phyloP scores from a whole-genome alignment of 176 grass and related monocot genomes.

The Juncus inflexus region DNA sequence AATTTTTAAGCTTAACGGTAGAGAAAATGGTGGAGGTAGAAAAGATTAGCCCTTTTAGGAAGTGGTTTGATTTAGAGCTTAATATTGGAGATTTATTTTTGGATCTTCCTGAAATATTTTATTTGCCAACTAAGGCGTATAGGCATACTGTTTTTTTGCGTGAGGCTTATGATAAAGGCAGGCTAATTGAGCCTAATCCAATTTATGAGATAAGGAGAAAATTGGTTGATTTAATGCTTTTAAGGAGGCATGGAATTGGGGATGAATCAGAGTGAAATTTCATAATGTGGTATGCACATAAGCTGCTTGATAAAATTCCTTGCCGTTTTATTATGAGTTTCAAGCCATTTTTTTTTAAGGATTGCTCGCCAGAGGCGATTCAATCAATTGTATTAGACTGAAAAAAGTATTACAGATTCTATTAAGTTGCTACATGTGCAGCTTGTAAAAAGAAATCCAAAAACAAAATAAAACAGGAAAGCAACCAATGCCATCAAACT shows the following conservation, averaged over 20 bases:
- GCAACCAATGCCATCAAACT: too few species aligned
- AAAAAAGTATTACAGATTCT: too few species aligned
- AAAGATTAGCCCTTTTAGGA: slow-evolving; percentile 79
- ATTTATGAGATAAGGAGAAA: slow-evolving; percentile 60
- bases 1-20: slow-evolving; percentile 76
- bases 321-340: too few species aligned
- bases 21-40: slow-evolving; percentile 95
- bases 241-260: slow-evolving; percentile 48
- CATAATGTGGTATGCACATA: too few species aligned
- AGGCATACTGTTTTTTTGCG: slow-evolving; percentile 69
- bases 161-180: slow-evolving; percentile 55
- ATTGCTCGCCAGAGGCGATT: too few species aligned
- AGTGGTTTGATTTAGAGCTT: slow-evolving; percentile 72
- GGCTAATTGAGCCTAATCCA: slow-evolving; percentile 55
- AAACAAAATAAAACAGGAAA: too few species aligned
- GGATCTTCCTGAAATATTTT: slow-evolving; percentile 83
- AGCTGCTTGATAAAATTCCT: too few species aligned
- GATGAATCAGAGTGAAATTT: too few species aligned
- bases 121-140: slow-evolving; percentile 64
- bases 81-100: slow-evolving; percentile 86
- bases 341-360: too few species aligned
- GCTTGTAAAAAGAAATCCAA: too few species aligned
- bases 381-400: too few species aligned
- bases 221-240: slow-evolving; percentile 70
- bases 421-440: too few species aligned